Conservation (phyloP, 169 alveolate genomes). For the Plasmodium malariae region DNA sequence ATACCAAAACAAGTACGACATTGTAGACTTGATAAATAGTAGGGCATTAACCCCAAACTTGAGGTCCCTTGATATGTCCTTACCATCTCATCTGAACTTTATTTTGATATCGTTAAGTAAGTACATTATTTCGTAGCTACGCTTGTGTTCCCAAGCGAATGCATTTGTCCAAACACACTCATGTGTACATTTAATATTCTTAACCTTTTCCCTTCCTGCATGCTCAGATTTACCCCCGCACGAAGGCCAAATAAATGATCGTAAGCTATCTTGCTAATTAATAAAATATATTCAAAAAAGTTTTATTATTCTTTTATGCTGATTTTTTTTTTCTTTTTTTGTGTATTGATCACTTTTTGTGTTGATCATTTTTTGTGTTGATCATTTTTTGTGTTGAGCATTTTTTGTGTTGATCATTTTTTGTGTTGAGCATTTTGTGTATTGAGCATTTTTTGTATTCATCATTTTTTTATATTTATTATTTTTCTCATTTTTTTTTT, state of each 20-base stretch:
- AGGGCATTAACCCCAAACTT: slow-evolving; percentile 41
- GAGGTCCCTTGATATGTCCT: slow-evolving; percentile 53
- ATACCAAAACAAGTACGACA: slow-evolving; percentile 65
- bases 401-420: too few species aligned
- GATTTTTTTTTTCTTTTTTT: too few species aligned
- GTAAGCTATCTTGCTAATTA: too few species aligned
- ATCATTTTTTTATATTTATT: too few species aligned
- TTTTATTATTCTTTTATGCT: too few species aligned
- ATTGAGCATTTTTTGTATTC: too few species aligned
- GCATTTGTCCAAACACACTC: not conserved
- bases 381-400: too few species aligned
- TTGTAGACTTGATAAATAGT: slow-evolving; percentile 47
- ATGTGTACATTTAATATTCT: not conserved
- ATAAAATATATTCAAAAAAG: too few species aligned
- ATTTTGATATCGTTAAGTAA: slow-evolving; percentile 60
- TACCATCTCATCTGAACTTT: slow-evolving; percentile 57
- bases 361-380: too few species aligned
- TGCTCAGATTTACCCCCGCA: slow-evolving; percentile 35
- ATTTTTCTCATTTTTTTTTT: not conserved
- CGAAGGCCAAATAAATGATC: slow-evolving; percentile 18
- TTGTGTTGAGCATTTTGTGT: too few species aligned
- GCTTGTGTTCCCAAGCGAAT: not conserved
- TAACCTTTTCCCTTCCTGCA: not conserved
- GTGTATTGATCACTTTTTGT: too few species aligned
- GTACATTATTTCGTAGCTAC: not conserved